Base-by-base conservation (phyloP, 2,329 filamentous ascomycete species). In the Alternaria arborescens region DNA sequence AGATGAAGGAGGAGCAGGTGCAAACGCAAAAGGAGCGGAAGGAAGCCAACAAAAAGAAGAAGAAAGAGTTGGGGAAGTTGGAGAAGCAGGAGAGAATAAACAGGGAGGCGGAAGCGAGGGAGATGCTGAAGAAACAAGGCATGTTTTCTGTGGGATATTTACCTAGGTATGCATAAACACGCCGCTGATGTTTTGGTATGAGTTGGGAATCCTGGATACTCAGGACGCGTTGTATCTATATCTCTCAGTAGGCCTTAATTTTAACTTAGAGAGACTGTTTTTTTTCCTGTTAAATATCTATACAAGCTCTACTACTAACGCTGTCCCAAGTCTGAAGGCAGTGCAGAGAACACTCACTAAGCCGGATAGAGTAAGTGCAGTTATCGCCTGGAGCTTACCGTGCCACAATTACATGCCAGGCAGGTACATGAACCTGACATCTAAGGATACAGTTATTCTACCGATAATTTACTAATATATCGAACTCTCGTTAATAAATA, bases 1-100 rank as follows among this genome's bases (percentile, higher is more conserved):
- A 40, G 32, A 51, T 52, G 20, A 47, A 62, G 46, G 47, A 51
- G n/a, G 41, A 40, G 36, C 38, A 40, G 44, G n/a, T 14, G 20
- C 22, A 40, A 38, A 8, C 14, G 32, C 4, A 28, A 24, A 52
- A 53, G 50, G 43, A 51, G 14, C 11, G 34, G n/a, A 16, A 18
- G 16, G 36, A 38, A n/a, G 26, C 34, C 4, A 28, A 38, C 12
- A 34, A 34, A 5, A 34, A 55, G 20, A 18, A 8, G n/a, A 22
- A 14, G 26, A 38, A 24, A 11, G 10, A 32, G 28, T 20, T 14
- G 22, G 7, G 41, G 16, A 41, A 43, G 26, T 22, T 18, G 16
- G 42, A 24, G 26, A 20, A 8, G 43, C 43, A 30, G 10, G 24
- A 50, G 18, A 36, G 7, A n/a, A 30, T 16, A 5, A 16, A 24